Conservation (phyloP, 2,329 filamentous ascomycete genomes). For the Fusarium sp. region DNA sequence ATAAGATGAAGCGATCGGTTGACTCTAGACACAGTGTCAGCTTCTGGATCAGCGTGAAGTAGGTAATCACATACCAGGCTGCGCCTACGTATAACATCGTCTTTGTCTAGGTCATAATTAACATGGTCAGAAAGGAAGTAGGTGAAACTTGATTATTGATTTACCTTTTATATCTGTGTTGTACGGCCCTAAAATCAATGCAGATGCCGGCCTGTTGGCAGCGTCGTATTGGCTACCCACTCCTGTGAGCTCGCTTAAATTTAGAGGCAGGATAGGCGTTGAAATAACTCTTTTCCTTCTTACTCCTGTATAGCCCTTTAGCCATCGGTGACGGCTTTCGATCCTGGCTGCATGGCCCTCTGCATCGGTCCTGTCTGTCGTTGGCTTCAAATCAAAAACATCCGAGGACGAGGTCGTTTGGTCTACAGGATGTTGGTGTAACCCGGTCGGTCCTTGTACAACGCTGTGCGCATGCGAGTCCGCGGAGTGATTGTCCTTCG, state of each 20-base stretch:
- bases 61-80: background rate
- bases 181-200: background rate
- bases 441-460: background rate
- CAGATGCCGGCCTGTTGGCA: background rate
- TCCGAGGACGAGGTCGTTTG: background rate
- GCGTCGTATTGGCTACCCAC: constrained; percentile 21
- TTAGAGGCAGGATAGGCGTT: background rate
- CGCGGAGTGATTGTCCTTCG: background rate
- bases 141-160: background rate
- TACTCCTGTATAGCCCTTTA: background rate
- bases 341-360: background rate
- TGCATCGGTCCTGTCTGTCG: background rate
- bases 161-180: background rate
- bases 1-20: background rate
- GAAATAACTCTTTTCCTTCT: background rate
- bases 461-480: background rate
- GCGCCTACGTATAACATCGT: background rate
- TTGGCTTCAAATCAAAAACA: background rate
- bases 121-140: no score
- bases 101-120: background rate
- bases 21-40: background rate
- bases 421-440: background rate
- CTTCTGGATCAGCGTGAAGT: background rate
- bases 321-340: background rate
- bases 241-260: constrained; percentile 5